A percentile compares a stretch with the other conserved stretches of the same genome.
Evolutionary conservation across 169 alveolate species (phyloP).

Genomic region (Cryptosporidium baileyi): DNA sequence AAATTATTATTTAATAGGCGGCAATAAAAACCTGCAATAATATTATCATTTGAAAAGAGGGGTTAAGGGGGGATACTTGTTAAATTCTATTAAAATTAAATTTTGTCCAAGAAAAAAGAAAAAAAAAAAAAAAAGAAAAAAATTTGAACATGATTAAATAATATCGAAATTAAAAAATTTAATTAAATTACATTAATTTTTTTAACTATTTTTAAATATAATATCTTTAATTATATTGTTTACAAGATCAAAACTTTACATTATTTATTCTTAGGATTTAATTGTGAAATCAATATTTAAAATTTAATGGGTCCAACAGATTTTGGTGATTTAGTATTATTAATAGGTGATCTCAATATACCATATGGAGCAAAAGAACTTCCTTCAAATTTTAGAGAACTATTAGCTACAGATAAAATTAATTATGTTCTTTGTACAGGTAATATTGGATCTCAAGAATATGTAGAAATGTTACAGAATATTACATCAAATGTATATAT

Average conservation of each 20-base stretch:
- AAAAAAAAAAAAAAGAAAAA: no score
- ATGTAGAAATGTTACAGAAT: constrained; percentile 87
- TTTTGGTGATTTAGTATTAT: constrained; percentile 84
- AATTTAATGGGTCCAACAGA: constrained; percentile 54
- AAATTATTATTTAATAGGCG: neutral
- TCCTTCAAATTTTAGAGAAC: constrained; percentile 89
- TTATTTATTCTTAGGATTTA: no score
- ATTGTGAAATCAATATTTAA: no score
- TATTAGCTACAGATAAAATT: constrained; percentile 86
- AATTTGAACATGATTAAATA: no score
- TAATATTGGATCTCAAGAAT: constrained; percentile 84
- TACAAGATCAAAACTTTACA: no score
- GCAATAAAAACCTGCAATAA: neutral
- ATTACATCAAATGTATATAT: constrained; percentile 86
- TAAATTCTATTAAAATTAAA: no score
- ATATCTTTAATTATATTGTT: no score
- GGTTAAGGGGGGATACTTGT: constrained; percentile 15
- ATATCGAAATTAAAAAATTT: no score
- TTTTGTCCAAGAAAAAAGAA: no score
- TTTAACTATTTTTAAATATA: no score
- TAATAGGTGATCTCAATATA: constrained; percentile 91
- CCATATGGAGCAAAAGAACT: constrained; percentile 90
- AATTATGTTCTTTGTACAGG: constrained; percentile 86
- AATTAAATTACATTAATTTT: no score
- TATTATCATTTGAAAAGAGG: constrained; percentile 7